phyloP scores from a whole-genome alignment of 805 yeast species.

The Saccharomycopsis selenospora region DNA sequence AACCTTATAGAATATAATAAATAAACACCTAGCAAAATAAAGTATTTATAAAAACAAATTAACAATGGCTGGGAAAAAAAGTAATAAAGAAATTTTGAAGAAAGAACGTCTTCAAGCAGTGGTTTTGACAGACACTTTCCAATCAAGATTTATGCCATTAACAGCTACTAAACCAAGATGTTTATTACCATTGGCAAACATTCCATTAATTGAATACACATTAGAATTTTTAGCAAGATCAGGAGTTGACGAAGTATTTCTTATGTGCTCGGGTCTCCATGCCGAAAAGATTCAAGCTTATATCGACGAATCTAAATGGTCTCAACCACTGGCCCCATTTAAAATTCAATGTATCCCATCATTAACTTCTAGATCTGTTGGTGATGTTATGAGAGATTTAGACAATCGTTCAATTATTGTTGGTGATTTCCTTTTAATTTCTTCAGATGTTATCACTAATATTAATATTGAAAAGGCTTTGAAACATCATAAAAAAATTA shows the following conservation, averaged over 20 bases:
- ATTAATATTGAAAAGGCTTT: conserved; percentile 70
- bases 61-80: neutral
- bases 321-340: conserved; percentile 66
- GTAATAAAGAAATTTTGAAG: conserved; percentile 45
- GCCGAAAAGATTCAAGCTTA: conserved; percentile 83
- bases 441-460: conserved; percentile 95
- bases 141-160: conserved; percentile 88
- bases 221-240: conserved; percentile 88
- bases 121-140: conserved; percentile 88
- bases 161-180: conserved; percentile 85
- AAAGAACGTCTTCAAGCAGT: conserved; percentile 86
- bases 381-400: conserved; percentile 95
- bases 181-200: conserved; percentile 83
- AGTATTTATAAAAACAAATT: too few relatives aligned
- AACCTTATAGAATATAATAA: too few relatives aligned
- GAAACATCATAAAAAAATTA: conserved; percentile 65
- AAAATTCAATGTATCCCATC: conserved; percentile 71
- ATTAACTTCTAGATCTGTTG: conserved; percentile 83
- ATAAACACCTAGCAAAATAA: too few relatives aligned
- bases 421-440: conserved; percentile 81
- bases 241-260: conserved; percentile 80
- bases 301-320: conserved; percentile 69
- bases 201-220: conserved; percentile 91
- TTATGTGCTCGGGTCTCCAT: conserved; percentile 80
- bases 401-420: conserved; percentile 85